Evolutionary conservation across 352 stramenopile species (phyloP).

Genomic region (Phytophthora vignae): DNA sequence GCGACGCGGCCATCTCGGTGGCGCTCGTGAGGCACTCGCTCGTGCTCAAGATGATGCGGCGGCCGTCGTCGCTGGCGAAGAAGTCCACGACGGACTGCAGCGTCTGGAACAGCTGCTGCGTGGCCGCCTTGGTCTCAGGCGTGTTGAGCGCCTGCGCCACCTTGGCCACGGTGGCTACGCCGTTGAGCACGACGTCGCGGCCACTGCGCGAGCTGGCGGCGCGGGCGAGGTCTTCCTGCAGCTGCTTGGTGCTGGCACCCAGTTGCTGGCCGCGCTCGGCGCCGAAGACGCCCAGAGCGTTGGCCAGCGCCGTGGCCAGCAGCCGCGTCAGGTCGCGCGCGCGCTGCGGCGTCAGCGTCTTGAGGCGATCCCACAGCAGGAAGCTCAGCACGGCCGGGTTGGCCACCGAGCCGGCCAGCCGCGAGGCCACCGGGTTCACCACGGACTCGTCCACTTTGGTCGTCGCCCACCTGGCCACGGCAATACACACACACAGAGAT

Average conservation of each 20-base stretch:
- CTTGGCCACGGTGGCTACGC: slow-evolving; percentile 67
- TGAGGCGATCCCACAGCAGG: slow-evolving; percentile 75
- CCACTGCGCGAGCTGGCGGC: slow-evolving; percentile 61
- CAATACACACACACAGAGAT: background rate
- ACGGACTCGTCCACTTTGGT: slow-evolving; percentile 64
- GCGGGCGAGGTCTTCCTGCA: slow-evolving; percentile 62
- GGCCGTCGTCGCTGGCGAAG: slow-evolving; percentile 67
- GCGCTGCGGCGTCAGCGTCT: slow-evolving; percentile 78
- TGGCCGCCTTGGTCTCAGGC: slow-evolving; percentile 72
- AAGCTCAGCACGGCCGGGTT: slow-evolving; percentile 83
- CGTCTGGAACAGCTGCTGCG: slow-evolving; percentile 65
- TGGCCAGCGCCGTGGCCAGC: slow-evolving; percentile 59
- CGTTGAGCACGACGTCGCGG: slow-evolving; percentile 70
- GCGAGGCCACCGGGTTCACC: slow-evolving; percentile 62
- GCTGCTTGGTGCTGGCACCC: slow-evolving; percentile 38
- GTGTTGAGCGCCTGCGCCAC: slow-evolving; percentile 78
- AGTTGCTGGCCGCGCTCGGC: slow-evolving; percentile 59
- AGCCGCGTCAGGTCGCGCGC: slow-evolving; percentile 75
- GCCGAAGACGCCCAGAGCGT: slow-evolving; percentile 61
- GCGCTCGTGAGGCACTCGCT: slow-evolving; percentile 61
- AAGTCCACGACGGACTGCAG: slow-evolving; percentile 81
- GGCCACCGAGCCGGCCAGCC: slow-evolving; percentile 69
- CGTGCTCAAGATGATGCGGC: slow-evolving; percentile 60
- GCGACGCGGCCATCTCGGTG: slow-evolving; percentile 68
- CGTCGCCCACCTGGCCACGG: slow-evolving; percentile 50